Conservation (phyloP, 225 moss, liverwort and hornwort species). For the Rhytidiadelphus loreus region DNA sequence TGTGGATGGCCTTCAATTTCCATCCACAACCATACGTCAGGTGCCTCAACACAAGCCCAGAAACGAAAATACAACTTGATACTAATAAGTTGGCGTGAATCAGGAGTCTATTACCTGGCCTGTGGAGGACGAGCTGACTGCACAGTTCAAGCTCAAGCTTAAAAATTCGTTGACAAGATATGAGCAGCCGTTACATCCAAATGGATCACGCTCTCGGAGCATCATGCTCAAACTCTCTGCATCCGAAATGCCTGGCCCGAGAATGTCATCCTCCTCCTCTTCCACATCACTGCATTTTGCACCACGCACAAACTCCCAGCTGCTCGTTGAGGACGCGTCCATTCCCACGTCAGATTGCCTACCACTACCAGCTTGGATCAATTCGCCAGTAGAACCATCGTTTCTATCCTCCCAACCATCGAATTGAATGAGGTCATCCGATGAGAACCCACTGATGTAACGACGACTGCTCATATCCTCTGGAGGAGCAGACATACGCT, state of each 20-base stretch:
- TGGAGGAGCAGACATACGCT: background rate
- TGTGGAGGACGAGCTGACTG: background rate
- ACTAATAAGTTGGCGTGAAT: background rate
- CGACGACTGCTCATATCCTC: background rate
- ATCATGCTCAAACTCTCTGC: slow-evolving; percentile 28
- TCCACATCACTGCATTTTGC: background rate
- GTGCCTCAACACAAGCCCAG: background rate
- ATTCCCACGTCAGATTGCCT: background rate
- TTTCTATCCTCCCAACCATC: background rate
- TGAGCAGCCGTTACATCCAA: slow-evolving; percentile 20
- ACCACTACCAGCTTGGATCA: background rate
- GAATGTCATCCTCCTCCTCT: slow-evolving; percentile 15
- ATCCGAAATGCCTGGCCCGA: slow-evolving; percentile 15
- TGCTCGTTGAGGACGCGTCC: slow-evolving; percentile 23
- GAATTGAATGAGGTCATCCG: background rate
- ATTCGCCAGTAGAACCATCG: background rate
- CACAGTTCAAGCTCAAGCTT: slow-evolving; percentile 15
- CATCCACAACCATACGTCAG: background rate
- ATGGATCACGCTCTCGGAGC: slow-evolving; percentile 24
- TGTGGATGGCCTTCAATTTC: background rate
- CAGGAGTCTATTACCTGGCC: background rate
- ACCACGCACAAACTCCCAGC: slow-evolving; percentile 25
- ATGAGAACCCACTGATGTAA: background rate
- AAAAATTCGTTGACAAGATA: slow-evolving; percentile 13
- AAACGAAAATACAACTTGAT: background rate